phyloP scores from a whole-genome alignment of 352 stramenopile species.

The Thraustochytrium striatum region DNA sequence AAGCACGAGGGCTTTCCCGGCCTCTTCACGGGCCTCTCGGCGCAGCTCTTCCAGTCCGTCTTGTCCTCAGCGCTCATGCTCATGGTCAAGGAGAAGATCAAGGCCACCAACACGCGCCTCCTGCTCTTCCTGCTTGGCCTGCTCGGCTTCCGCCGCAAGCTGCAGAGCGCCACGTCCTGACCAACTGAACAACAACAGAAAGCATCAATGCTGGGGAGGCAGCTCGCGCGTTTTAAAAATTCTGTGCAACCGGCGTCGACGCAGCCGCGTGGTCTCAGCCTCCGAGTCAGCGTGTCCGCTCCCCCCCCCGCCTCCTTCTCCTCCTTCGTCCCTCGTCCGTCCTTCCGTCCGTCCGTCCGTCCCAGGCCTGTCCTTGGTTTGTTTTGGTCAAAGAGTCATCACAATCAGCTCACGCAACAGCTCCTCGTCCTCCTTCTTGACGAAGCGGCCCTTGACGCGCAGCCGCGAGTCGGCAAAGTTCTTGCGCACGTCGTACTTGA shows the following conservation, averaged over 20 bases:
- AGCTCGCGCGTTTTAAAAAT: no score
- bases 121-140: constrained; percentile 4
- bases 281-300: no score
- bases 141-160: constrained; percentile 2
- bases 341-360: no score
- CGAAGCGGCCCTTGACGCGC: constrained; percentile 94
- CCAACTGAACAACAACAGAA: no score
- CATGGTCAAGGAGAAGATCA: constrained; percentile 37
- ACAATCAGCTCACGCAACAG: constrained; percentile 64
- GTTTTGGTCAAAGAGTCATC: constrained; percentile 46
- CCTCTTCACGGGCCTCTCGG: constrained; percentile 41
- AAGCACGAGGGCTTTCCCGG: constrained; percentile 22
- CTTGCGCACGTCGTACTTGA: constrained; percentile 97
- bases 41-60: constrained; percentile 35
- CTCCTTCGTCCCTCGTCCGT: no score
- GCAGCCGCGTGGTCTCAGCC: no score
- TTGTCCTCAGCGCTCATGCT: constrained; percentile 34
- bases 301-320: no score
- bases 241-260: no score
- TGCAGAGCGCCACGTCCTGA: background rate
- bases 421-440: constrained; percentile 97
- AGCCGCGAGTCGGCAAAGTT: constrained; percentile 97
- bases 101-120: background rate
- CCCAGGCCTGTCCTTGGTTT: no score
- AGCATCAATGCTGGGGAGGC: no score